These are phyloP conservation scores for Aspergillus sergii DNA, from an alignment of 2,329 filamentous ascomycete genomes.

Conservation along the genomic window DNA sequence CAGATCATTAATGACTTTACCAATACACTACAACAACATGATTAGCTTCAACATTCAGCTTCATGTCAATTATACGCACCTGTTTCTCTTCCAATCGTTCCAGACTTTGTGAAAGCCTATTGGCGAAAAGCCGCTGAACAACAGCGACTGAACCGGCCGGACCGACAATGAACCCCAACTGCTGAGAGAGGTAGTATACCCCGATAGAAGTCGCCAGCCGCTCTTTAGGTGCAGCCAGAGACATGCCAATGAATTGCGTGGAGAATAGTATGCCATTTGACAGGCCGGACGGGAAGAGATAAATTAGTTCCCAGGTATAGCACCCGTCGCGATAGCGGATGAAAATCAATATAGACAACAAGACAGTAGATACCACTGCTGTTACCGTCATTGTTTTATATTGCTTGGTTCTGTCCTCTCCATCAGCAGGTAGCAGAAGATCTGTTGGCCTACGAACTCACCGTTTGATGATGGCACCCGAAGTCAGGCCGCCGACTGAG, in stretches of 20 bases:
- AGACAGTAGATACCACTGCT: neutral
- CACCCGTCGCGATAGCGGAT: conserved; percentile 16
- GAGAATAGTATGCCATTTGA: conserved; percentile 17
- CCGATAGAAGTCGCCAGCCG: conserved; percentile 14
- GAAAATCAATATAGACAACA: conserved; percentile 13
- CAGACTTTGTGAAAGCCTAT: conserved; percentile 4
- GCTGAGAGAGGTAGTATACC: conserved; percentile 21
- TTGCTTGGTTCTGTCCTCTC: neutral
- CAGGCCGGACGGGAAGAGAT: conserved; percentile 14
- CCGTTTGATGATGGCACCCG: conserved; percentile 13
- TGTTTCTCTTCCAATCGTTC: neutral
- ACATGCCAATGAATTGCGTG: conserved; percentile 20
- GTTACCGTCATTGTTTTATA: conserved; percentile 8
- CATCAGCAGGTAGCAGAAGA: neutral
- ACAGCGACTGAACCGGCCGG: conserved; percentile 14
- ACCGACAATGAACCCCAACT: conserved; percentile 22
- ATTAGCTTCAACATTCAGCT: neutral
- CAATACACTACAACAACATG: conserved; percentile 8
- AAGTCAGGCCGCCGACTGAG: conserved; percentile 13
- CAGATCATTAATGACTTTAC: conserved; percentile 12
- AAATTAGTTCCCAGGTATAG: conserved; percentile 16
- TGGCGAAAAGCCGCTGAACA: conserved; percentile 15
- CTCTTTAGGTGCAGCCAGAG: conserved; percentile 8
- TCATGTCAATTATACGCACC: neutral
- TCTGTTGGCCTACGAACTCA: neutral